Conservation (phyloP, 1,284 basidiomycete species). For the Ceratobasidium sp. region DNA sequence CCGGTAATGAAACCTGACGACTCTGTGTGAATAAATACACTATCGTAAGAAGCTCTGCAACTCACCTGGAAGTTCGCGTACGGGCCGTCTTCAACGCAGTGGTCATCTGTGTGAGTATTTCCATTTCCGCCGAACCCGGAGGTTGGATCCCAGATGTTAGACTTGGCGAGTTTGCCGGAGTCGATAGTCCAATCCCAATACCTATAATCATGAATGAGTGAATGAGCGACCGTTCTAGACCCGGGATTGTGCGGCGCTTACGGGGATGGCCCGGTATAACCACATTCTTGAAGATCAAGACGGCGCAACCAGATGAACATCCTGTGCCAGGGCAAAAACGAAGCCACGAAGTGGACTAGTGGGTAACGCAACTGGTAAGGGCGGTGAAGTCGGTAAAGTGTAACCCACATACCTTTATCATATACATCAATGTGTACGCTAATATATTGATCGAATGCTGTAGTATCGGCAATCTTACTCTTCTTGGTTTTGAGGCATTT, state of each 20-base stretch:
- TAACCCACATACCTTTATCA: background rate
- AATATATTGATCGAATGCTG: background rate
- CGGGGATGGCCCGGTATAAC: conserved; percentile 16
- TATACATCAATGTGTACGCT: conserved; percentile 16
- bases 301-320: conserved; percentile 12
- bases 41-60: background rate
- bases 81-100: conserved; percentile 26
- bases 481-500: background rate
- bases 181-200: conserved; percentile 44
- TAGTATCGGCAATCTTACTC: too few relatives aligned
- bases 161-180: conserved; percentile 7
- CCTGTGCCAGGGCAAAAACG: conserved; percentile 34
- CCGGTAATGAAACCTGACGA: conserved; percentile 23
- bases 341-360: conserved; percentile 35
- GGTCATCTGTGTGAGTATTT: background rate
- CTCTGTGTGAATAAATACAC: too few relatives aligned
- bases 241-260: background rate
- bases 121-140: conserved; percentile 36
- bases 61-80: conserved; percentile 18
- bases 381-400: background rate
- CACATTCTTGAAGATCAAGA: conserved; percentile 2
- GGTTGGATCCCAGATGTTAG: conserved; percentile 10
- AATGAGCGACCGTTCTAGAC: background rate
- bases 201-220: background rate
- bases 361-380: background rate